Conservation (phyloP, 2,329 filamentous ascomycete genomes). For the Colletotrichum tropicicola region DNA sequence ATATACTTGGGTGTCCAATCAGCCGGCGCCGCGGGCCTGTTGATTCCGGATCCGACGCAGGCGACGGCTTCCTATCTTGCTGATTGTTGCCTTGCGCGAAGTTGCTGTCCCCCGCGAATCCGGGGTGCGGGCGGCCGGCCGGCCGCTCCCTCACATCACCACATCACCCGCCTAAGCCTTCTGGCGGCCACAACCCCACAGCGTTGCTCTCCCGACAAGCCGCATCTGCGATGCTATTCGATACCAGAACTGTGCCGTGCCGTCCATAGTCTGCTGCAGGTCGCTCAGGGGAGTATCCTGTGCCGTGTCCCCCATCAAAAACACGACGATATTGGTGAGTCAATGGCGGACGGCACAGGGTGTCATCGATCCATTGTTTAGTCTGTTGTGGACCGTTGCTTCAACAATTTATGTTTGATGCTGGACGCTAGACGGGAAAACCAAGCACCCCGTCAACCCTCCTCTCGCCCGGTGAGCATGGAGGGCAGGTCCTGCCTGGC, state of each 20-base stretch:
- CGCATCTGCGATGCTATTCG: slow-evolving; percentile 13
- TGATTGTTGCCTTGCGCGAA: too few relatives aligned
- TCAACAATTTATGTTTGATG: background rate
- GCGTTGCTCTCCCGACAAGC: slow-evolving; percentile 4
- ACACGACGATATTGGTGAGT: background rate
- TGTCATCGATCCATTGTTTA: slow-evolving; percentile 11
- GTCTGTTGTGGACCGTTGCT: background rate
- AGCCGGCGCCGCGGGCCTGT: too few relatives aligned
- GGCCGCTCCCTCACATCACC: slow-evolving; percentile 12
- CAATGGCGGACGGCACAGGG: background rate
- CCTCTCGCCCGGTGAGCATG: too few relatives aligned
- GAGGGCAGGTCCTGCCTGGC: too few relatives aligned
- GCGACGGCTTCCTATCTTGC: background rate
- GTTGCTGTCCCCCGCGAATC: slow-evolving; percentile 1
- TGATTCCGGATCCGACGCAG: too few relatives aligned
- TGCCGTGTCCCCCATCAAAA: slow-evolving; percentile 20
- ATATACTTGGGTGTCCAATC: too few relatives aligned
- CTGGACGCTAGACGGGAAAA: too few relatives aligned
- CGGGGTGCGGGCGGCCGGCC: slow-evolving; percentile 9
- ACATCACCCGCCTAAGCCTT: background rate
- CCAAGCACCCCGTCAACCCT: too few relatives aligned
- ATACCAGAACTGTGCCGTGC: slow-evolving; percentile 6
- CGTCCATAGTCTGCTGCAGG: slow-evolving; percentile 1
- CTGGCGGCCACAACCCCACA: background rate
- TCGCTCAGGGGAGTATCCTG: background rate